A percentile compares a stretch with the other conserved stretches of the same genome.
Evolutionary conservation across 768 basidiomycete genomes (phyloP).

Genomic region (Leccinum rimulosum): DNA sequence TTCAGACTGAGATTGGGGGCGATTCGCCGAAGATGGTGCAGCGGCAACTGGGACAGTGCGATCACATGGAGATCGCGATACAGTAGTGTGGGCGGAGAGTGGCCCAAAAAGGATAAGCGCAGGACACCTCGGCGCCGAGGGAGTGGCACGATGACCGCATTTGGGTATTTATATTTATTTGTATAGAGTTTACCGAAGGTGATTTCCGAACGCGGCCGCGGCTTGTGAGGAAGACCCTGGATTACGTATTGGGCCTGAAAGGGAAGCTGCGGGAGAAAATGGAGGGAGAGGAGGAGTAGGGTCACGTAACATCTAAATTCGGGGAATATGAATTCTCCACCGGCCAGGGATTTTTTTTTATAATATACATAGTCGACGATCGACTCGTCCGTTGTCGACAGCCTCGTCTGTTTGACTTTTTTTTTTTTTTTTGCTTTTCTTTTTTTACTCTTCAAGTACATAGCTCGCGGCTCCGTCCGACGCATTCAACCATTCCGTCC

Average conservation of each 20-base stretch:
- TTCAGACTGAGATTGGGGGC: constrained; percentile 27
- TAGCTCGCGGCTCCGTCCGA: constrained; percentile 31
- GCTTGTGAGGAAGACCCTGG: constrained; percentile 32
- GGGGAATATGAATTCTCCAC: constrained; percentile 40
- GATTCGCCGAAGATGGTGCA: constrained; percentile 34
- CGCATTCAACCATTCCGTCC: constrained; percentile 36
- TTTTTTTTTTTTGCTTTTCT: constrained; percentile 25
- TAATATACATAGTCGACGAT: constrained; percentile 38
- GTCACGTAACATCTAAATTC: constrained; percentile 37
- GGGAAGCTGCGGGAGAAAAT: constrained; percentile 34
- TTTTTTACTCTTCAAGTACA: constrained; percentile 33
- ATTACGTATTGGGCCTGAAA: constrained; percentile 31
- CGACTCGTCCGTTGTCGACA: constrained; percentile 24
- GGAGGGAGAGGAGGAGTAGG: constrained; percentile 24
- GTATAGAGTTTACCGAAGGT: constrained; percentile 34
- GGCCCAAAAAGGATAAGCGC: constrained; percentile 28
- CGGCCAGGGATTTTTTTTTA: constrained; percentile 32
- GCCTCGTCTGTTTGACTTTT: constrained; percentile 30
- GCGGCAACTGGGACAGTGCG: constrained; percentile 32
- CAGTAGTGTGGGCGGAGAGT: constrained; percentile 31
- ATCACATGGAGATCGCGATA: constrained; percentile 35
- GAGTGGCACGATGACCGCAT: constrained; percentile 26
- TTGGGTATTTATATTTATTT: constrained; percentile 26
- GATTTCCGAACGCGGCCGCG: constrained; percentile 41
- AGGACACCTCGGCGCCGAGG: constrained; percentile 43